Evolutionary conservation across 1,139 yeast species (phyloP).

Genomic region (Geotrichum europaeum): DNA sequence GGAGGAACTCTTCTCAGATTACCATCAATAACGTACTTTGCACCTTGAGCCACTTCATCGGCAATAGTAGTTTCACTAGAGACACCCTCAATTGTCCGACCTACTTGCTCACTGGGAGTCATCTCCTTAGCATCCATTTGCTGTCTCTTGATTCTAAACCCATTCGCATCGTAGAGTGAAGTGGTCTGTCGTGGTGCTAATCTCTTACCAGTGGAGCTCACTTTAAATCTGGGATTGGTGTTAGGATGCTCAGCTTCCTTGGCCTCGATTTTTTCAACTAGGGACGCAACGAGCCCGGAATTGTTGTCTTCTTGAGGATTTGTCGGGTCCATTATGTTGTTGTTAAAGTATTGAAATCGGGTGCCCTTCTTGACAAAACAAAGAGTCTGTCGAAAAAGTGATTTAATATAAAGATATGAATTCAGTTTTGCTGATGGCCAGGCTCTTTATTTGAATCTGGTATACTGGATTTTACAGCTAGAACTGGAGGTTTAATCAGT

Average conservation of each 20-base stretch:
- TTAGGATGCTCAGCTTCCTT: neutral
- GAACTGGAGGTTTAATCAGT: neutral
- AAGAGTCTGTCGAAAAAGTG: neutral
- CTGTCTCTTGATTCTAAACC: conserved; percentile 28
- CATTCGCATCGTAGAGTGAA: conserved; percentile 24
- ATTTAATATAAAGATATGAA: neutral
- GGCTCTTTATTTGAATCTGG: neutral
- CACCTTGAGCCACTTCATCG: conserved; percentile 35
- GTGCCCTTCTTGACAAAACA: neutral
- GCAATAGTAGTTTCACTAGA: conserved; percentile 24
- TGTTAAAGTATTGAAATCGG: neutral
- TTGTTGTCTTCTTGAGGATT: neutral
- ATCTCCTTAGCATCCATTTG: conserved; percentile 22
- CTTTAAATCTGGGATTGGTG: conserved; percentile 5
- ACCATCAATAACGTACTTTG: conserved; percentile 36
- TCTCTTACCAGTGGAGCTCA: neutral
- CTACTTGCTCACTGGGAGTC: conserved; percentile 15
- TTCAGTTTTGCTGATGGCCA: neutral
- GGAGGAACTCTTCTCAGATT: conserved; percentile 69
- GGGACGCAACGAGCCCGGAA: neutral
- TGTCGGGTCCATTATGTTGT: neutral
- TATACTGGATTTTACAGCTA: neutral
- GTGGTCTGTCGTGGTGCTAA: conserved; percentile 7
- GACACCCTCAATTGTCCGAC: conserved; percentile 1
- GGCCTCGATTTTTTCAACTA: neutral